Evolutionary conservation across 2,329 filamentous ascomycete species (phyloP).

Genomic region (Geosmithia morbida): DNA sequence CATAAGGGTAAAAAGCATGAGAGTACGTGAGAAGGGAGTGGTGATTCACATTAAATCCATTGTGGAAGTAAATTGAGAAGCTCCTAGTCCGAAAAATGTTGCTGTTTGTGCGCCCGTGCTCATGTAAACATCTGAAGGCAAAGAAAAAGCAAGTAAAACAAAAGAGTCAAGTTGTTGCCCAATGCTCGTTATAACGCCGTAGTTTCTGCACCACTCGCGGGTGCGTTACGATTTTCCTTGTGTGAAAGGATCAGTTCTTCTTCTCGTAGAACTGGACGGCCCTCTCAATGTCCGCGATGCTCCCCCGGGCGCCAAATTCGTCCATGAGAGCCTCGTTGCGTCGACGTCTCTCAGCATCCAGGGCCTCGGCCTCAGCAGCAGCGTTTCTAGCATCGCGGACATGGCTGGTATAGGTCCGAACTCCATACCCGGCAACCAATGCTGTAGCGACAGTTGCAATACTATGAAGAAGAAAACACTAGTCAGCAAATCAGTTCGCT

Average conservation of each 20-base stretch:
- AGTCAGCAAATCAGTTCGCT: background rate
- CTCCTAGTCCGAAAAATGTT: background rate
- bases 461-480: constrained; percentile 8
- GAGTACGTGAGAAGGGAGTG: no score
- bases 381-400: constrained; percentile 12
- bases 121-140: background rate
- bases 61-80: no score
- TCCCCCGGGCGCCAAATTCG: constrained; percentile 34
- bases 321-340: constrained; percentile 29
- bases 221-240: background rate
- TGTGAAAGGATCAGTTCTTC: constrained; percentile 4
- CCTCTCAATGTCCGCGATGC: constrained; percentile 30
- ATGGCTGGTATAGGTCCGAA: constrained; percentile 16
- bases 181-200: background rate
- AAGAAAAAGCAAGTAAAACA: background rate
- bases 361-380: constrained; percentile 15
- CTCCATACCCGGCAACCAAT: constrained; percentile 17
- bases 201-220: background rate
- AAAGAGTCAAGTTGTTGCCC: background rate
- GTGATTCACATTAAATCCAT: no score
- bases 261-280: constrained; percentile 31
- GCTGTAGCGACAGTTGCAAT: constrained; percentile 16
- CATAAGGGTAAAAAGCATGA: no score
- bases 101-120: background rate
- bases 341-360: constrained; percentile 18